phyloP scores from a whole-genome alignment of 2,329 filamentous ascomycete genomes.

The Trichoderma pleuroti region DNA sequence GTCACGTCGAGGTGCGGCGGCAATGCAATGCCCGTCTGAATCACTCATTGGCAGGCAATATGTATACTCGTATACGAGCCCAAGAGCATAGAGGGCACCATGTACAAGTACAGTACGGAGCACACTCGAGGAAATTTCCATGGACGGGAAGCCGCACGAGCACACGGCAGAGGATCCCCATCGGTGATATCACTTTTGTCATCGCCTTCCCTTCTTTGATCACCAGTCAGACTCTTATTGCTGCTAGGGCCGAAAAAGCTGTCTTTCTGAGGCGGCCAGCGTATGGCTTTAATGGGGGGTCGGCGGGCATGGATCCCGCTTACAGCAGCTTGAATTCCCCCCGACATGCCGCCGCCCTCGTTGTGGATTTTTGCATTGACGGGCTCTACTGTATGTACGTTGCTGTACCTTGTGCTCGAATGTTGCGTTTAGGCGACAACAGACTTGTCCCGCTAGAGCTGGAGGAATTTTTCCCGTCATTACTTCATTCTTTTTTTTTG shows the following conservation, averaged over 20 bases:
- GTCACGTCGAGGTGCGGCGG: background rate
- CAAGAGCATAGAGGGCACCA: background rate
- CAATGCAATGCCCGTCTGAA: background rate
- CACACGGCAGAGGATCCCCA: background rate
- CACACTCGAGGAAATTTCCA: background rate
- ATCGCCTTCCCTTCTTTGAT: constrained; percentile 2
- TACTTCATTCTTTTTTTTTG: background rate
- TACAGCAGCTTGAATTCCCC: background rate
- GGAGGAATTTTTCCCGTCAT: background rate
- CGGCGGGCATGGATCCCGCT: constrained; percentile 12
- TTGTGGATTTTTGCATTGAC: background rate
- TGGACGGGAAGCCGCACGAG: background rate
- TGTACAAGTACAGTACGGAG: background rate
- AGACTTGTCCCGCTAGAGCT: background rate
- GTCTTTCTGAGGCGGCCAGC: constrained; percentile 13
- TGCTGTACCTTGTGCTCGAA: too few species aligned
- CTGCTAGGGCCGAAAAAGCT: background rate
- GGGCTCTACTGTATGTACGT: background rate
- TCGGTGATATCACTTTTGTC: background rate
- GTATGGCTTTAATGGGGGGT: constrained; percentile 9
- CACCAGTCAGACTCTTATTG: background rate
- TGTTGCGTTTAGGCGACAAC: background rate
- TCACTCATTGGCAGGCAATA: background rate
- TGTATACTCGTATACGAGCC: background rate
- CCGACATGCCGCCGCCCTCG: constrained; percentile 9